A percentile compares a stretch with the other conserved stretches of the same genome.
Conservation (phyloP, 2,329 filamentous ascomycete genomes). For the Venturia nashicola region DNA sequence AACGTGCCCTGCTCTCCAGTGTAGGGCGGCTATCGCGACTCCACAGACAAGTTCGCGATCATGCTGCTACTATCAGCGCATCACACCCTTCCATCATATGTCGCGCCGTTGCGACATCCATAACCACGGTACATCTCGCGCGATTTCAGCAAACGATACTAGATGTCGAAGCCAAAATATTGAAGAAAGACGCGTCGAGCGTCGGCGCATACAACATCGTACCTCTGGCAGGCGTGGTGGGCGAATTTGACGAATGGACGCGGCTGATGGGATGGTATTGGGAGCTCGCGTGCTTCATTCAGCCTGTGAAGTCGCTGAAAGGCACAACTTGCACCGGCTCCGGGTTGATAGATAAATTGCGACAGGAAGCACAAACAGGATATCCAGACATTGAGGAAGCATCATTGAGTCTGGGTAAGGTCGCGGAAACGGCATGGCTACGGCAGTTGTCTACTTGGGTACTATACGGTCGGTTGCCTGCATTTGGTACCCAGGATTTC, state of each 20-base stretch:
- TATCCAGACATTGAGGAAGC: constrained; percentile 76
- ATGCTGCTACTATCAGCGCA: constrained; percentile 54
- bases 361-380: constrained; percentile 70
- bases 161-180: constrained; percentile 67
- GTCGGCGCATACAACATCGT: constrained; percentile 93
- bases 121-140: constrained; percentile 62
- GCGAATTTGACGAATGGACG: constrained; percentile 79
- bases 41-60: constrained; percentile 58
- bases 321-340: constrained; percentile 49
- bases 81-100: constrained; percentile 72
- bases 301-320: constrained; percentile 23
- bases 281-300: constrained; percentile 59
- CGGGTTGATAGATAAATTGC: constrained; percentile 62
- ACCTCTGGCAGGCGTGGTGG: constrained; percentile 71
- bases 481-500: constrained; percentile 71
- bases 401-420: constrained; percentile 56
- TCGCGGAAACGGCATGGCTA: constrained; percentile 84
- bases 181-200: constrained; percentile 61
- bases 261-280: constrained; percentile 78
- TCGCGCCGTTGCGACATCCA: constrained; percentile 70
- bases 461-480: constrained; percentile 72
- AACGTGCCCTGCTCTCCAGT: constrained; percentile 67
- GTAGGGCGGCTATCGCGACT: constrained; percentile 67
- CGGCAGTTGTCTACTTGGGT: constrained; percentile 86
- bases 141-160: constrained; percentile 75